phyloP scores from a whole-genome alignment of 1,284 basidiomycete species.

The Mycosarcoma maydis region DNA sequence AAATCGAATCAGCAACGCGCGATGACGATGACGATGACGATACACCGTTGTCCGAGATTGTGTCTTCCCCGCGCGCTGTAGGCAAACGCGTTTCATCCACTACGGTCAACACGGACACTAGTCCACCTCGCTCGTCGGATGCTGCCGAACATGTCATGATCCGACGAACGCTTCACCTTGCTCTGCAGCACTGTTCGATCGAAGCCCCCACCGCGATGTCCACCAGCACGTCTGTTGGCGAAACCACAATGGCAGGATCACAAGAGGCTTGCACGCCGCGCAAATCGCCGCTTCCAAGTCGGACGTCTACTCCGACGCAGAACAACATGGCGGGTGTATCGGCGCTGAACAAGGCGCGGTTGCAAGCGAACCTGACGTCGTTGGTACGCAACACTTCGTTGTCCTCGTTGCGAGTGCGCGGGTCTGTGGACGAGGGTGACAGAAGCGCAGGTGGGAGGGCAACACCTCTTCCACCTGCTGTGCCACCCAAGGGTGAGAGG shows the following conservation, averaged over 20 bases:
- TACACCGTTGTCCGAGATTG: conserved; percentile 31
- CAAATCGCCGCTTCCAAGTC: neutral
- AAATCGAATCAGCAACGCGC: neutral
- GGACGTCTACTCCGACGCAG: conserved; percentile 10
- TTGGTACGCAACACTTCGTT: conserved; percentile 20
- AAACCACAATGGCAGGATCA: neutral
- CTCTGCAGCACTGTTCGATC: conserved; percentile 24
- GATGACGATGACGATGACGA: conserved; percentile 32
- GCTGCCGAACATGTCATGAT: neutral
- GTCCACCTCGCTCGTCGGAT: neutral
- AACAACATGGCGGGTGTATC: neutral
- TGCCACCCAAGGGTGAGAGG: conserved; percentile 10
- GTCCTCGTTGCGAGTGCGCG: neutral
- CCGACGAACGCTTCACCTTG: conserved; percentile 3
- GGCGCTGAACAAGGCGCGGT: conserved; percentile 9
- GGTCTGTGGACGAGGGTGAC: neutral
- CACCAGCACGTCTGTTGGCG: neutral
- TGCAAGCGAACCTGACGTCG: conserved; percentile 28
- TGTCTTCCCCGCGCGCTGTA: conserved; percentile 3
- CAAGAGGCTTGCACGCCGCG: conserved; percentile 2
- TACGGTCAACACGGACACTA: neutral
- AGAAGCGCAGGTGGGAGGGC: neutral
- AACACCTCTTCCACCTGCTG: conserved; percentile 1
- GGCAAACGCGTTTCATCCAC: neutral
- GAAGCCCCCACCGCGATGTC: neutral